Evolutionary conservation across 768 basidiomycete genomes (phyloP), one percentile per base, ranked within the genome.

Genomic region (Termitomyces titanicus): DNA sequence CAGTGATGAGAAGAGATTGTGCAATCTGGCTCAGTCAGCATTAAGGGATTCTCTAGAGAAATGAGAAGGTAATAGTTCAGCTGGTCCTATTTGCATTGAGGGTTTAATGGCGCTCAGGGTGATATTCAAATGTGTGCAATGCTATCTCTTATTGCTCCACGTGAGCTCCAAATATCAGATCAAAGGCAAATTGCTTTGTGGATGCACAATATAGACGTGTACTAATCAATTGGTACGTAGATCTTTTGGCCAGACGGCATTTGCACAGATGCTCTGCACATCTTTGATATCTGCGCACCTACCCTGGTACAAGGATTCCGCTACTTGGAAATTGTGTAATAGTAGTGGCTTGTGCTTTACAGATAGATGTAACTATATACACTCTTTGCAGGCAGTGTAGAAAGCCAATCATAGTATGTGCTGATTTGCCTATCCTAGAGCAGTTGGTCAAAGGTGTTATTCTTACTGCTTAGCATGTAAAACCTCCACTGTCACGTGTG

Each of bases 91-190:
- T 39, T 24, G 5, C 33, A 45, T 10, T 12, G 47, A 3, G 8
- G 17, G 35, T 24, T 57, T 49, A n/a, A 17, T 56, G 20, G 38
- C 54, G 53, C 27, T 58, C 12, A 92, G 86, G 91, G 91, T 12
- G 86, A 93, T 62, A 73, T 91, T 1, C 91, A 92, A 63, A 88
- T 84, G 77, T 92, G 89, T 68, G 83, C 88, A 1, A 81, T 89
- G 77, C 64, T 93, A 15, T 75, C 81, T 3, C 63, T 89, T 1
- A 70, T 92, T 18, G 88, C 84, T 6, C 73, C 78, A 0, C 62
- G 74, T 42, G 87, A 91, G 63, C 70, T 94, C 40, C 60, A 64
- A 34, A 66, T 89, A n/a, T 66, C 72, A 0, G 65, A 68, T 20
- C 64, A 62, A 44, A 73, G 85, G 71, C 72, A 24, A 63, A 73